These are phyloP conservation scores for Mucor irregularis DNA, from an alignment of 371 early-diverging fungal genomes.

Conservation along the genomic window DNA sequence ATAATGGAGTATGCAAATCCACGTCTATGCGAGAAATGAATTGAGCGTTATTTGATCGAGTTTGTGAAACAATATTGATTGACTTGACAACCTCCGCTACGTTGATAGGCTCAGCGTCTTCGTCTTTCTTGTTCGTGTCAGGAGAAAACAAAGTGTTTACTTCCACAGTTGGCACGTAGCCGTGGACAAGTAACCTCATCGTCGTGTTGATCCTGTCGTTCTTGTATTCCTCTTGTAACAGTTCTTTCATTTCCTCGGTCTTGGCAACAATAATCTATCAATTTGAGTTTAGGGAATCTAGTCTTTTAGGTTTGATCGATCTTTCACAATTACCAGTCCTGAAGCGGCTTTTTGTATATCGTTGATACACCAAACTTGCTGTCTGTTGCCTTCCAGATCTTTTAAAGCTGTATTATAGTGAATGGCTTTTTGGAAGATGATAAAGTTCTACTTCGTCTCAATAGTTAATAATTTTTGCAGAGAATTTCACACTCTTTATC, in stretches of 20 bases:
- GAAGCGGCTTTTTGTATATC: conserved; percentile 56
- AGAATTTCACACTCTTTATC: background rate
- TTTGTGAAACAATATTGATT: conserved; percentile 28
- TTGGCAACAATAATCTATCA: conserved; percentile 55
- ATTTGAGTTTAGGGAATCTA: too few relatives aligned
- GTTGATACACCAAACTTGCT: conserved; percentile 32
- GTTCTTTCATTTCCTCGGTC: conserved; percentile 28
- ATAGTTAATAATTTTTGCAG: conserved; percentile 12
- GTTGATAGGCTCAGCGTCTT: conserved; percentile 14
- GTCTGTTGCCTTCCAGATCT: conserved; percentile 16
- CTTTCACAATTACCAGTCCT: conserved; percentile 55
- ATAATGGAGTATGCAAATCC: conserved; percentile 32
- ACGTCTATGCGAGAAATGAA: conserved; percentile 45
- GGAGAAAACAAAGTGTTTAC: conserved; percentile 7
- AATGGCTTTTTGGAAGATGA: conserved; percentile 31
- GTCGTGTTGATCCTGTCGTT: conserved; percentile 29
- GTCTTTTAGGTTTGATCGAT: too few relatives aligned
- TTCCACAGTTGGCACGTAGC: conserved; percentile 24
- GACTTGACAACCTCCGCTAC: conserved; percentile 5
- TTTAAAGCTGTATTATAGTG: conserved; percentile 21
- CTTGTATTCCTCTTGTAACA: conserved; percentile 29
- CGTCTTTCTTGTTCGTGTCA: conserved; percentile 13
- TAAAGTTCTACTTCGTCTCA: conserved; percentile 17
- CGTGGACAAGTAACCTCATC: conserved; percentile 54
- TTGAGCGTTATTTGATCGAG: conserved; percentile 52